A percentile compares a stretch with the other conserved stretches of the same genome.
Conservation (phyloP, 2,329 filamentous ascomycete species). For the Aulographum hederae region DNA sequence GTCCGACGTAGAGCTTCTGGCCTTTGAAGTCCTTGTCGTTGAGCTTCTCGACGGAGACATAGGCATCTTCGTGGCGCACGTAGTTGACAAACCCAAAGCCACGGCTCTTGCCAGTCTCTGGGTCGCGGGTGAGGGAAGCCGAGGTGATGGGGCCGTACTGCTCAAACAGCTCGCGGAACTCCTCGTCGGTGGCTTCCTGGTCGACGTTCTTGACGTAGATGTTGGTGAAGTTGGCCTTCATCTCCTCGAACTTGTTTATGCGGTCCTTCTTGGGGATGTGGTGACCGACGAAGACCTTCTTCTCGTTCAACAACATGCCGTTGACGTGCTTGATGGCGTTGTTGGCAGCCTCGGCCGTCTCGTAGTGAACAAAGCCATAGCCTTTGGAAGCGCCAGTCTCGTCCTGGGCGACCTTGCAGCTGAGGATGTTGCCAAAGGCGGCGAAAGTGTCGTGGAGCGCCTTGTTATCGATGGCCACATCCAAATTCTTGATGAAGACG, state of each 20-base stretch:
- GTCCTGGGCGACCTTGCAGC: constrained; percentile 98
- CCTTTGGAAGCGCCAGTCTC: constrained; percentile 95
- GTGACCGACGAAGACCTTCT: constrained; percentile 98
- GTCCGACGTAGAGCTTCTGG: constrained; percentile 93
- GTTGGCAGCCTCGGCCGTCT: constrained; percentile 91
- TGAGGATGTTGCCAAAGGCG: constrained; percentile 96
- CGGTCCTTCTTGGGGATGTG: constrained; percentile 99
- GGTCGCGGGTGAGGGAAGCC: constrained; percentile 76
- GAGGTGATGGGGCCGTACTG: constrained; percentile 89
- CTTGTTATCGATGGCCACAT: constrained; percentile 99
- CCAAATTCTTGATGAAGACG: constrained; percentile 99
- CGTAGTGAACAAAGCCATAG: constrained; percentile 98
- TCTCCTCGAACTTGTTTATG: constrained; percentile 99
- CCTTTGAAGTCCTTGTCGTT: constrained; percentile 85
- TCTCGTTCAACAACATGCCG: constrained; percentile 98
- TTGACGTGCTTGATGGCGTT: constrained; percentile 99
- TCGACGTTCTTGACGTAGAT: constrained; percentile 99
- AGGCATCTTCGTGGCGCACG: constrained; percentile 73
- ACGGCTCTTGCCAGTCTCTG: constrained; percentile 72
- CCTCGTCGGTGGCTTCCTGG: constrained; percentile 68
- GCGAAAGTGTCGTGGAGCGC: constrained; percentile 97
- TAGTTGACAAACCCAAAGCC: constrained; percentile 96
- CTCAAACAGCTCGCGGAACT: constrained; percentile 88
- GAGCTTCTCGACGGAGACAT: constrained; percentile 74
- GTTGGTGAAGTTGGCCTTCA: constrained; percentile 99